Conservation (phyloP, 257 asterid species). For the Solanum medicagineum region DNA sequence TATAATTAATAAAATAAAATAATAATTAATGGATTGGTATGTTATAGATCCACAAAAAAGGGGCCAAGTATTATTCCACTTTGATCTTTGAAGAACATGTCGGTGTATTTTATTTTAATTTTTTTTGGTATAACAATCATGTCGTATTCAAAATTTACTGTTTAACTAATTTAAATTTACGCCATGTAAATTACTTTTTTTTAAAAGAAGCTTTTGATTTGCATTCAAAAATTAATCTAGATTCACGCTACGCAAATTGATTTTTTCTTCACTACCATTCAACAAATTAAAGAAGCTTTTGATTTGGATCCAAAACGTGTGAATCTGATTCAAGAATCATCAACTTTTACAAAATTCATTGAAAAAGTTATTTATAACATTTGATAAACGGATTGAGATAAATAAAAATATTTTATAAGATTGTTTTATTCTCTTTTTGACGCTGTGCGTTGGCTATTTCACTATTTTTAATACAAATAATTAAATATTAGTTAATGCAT, state of each 20-base stretch:
- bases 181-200: rapidly evolving
- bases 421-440: background rate
- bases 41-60: background rate
- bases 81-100: background rate
- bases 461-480: too few relatives aligned
- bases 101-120: background rate
- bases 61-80: background rate
- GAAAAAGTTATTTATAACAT: background rate
- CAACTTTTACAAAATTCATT: background rate
- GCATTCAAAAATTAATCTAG: background rate
- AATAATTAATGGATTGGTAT: background rate
- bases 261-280: too few relatives aligned
- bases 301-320: background rate
- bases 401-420: background rate
- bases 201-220: background rate
- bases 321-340: background rate
- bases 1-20: background rate
- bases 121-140: background rate
- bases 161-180: background rate
- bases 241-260: rapidly evolving
- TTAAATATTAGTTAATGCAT: too few relatives aligned
- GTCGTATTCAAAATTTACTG: rapidly evolving
- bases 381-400: background rate
- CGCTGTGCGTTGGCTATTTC: too few relatives aligned
- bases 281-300: background rate